Evolutionary conservation across 2,329 filamentous ascomycete species (phyloP).

Genomic region (Xylogone sp.): DNA sequence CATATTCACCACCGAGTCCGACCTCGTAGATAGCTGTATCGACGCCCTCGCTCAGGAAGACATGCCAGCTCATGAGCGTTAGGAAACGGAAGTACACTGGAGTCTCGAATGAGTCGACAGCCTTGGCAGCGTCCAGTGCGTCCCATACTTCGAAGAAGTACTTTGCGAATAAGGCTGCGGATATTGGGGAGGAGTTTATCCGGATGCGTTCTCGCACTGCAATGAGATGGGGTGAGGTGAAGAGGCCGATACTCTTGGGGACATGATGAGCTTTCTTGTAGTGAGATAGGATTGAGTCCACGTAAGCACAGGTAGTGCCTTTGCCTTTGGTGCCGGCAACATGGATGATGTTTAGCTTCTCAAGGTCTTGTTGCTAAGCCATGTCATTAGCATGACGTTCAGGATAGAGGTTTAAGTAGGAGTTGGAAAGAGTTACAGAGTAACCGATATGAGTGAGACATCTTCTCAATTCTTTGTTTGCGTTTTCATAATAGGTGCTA

Average conservation of each 20-base stretch:
- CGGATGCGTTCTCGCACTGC: constrained; percentile 65
- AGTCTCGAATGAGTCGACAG: constrained; percentile 33
- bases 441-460: constrained; percentile 79
- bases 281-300: constrained; percentile 56
- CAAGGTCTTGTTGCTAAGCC: constrained; percentile 32
- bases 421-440: constrained; percentile 37
- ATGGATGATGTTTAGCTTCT: constrained; percentile 63
- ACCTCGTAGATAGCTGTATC: constrained; percentile 63
- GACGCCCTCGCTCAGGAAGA: constrained; percentile 60
- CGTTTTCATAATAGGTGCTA: constrained; percentile 62
- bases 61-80: constrained; percentile 63
- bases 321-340: constrained; percentile 77
- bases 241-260: constrained; percentile 48
- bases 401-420: neutral
- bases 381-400: neutral
- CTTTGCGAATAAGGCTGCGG: constrained; percentile 54
- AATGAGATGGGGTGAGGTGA: constrained; percentile 67
- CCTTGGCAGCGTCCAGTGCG: constrained; percentile 34
- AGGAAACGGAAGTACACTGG: constrained; percentile 58
- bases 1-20: constrained; percentile 64
- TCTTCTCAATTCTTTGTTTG: constrained; percentile 74
- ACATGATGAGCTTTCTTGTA: constrained; percentile 35
- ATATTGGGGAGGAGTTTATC: constrained; percentile 54
- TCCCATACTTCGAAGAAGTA: constrained; percentile 70
- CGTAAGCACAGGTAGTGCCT: constrained; percentile 67